A percentile compares a stretch with the other conserved stretches of the same genome.
Evolutionary conservation across 2,329 filamentous ascomycete species (phyloP).

Genomic region (Penicillium sp.): DNA sequence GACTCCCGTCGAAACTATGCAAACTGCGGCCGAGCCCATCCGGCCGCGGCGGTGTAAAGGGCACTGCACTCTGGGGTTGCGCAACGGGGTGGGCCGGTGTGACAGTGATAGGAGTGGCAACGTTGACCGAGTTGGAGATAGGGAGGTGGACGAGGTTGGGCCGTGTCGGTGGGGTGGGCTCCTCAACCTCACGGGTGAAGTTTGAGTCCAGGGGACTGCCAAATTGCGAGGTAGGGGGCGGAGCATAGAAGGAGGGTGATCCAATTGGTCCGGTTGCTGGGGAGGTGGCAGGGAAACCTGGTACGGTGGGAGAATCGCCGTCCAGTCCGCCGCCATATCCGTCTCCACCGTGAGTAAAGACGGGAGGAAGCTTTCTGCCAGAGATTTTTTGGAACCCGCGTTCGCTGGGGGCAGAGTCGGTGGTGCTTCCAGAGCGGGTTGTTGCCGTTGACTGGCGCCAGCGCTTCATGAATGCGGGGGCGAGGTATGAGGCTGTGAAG

Average conservation of each 20-base stretch:
- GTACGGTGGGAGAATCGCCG: conserved; percentile 33
- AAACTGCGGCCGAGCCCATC: conserved; percentile 47
- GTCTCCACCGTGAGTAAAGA: conserved; percentile 49
- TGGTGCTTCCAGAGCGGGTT: conserved; percentile 36
- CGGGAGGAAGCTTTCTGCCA: conserved; percentile 49
- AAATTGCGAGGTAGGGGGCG: conserved; percentile 29
- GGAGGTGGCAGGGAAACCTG: conserved; percentile 26
- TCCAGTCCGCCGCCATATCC: conserved; percentile 44
- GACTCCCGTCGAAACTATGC: conserved; percentile 46
- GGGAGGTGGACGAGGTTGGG: conserved; percentile 47
- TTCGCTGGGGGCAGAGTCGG: conserved; percentile 40
- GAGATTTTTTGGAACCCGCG: conserved; percentile 52
- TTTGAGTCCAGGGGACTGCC: conserved; percentile 34
- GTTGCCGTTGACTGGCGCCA: conserved; percentile 42
- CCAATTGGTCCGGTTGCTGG: conserved; percentile 25
- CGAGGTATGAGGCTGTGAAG: conserved; percentile 40
- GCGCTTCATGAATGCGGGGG: conserved; percentile 42
- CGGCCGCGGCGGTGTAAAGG: conserved; percentile 30
- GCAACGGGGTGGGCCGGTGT: conserved; percentile 28
- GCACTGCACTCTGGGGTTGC: conserved; percentile 28
- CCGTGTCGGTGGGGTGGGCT: conserved; percentile 38
- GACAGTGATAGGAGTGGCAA: conserved; percentile 25
- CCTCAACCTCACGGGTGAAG: conserved; percentile 34
- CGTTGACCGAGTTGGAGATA: conserved; percentile 37
- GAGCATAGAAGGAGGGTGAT: conserved; percentile 27